These are phyloP conservation scores for Phytophthora ohioensis DNA, from an alignment of 352 stramenopile genomes.

Conservation along the genomic window DNA sequence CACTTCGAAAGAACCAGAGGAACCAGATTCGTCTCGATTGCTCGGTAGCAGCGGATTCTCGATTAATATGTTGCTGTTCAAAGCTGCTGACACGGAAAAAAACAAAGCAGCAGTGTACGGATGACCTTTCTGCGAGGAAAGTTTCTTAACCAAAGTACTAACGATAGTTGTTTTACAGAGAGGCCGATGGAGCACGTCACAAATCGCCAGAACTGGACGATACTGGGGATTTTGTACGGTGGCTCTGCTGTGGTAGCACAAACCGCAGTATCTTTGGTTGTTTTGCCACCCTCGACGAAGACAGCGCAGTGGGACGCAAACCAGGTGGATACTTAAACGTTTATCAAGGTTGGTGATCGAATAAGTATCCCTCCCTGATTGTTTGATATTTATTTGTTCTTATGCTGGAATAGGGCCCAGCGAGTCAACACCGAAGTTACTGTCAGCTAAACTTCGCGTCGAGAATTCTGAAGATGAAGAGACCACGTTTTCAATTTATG, in stretches of 20 bases:
- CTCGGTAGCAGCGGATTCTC: slow-evolving; percentile 38
- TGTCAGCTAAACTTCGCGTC: slow-evolving; percentile 46
- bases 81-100: slow-evolving; percentile 52
- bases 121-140: not conserved
- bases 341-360: slow-evolving; percentile 15
- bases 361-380: not conserved
- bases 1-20: not conserved
- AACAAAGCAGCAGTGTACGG: slow-evolving; percentile 37
- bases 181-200: slow-evolving; percentile 54
- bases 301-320: not conserved
- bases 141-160: not conserved
- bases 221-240: slow-evolving; percentile 63
- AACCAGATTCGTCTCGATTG: not conserved
- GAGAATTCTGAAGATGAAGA: slow-evolving; percentile 25
- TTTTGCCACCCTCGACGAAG: slow-evolving; percentile 27
- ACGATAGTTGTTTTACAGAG: slow-evolving; percentile 30
- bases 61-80: slow-evolving; percentile 55
- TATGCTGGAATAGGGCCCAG: slow-evolving; percentile 8
- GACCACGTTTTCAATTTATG: slow-evolving; percentile 58
- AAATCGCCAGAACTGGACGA: slow-evolving; percentile 65
- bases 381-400: not conserved
- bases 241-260: slow-evolving; percentile 68
- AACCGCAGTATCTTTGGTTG: slow-evolving; percentile 66
- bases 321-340: slow-evolving; percentile 4
- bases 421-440: slow-evolving; percentile 47